Evolutionary conservation across 306 rosid species (phyloP), one percentile per base, ranked within the genome.

Genomic region (Biancaea sappan): DNA sequence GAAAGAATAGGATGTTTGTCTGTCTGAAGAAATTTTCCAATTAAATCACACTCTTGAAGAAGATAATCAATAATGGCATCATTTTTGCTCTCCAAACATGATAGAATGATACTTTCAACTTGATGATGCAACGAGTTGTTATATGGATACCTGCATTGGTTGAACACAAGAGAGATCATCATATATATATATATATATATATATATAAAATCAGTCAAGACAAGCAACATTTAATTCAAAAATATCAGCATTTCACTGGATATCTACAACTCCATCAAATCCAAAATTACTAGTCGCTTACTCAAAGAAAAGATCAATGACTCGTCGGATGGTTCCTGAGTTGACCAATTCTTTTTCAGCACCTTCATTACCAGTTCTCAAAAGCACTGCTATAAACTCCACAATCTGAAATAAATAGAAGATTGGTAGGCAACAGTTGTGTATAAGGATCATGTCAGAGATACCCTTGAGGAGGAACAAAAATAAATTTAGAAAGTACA

Each of bases 251-350:
- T 75, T 65, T 37, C 28, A 32, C 2, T 19, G 14, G 16, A 52
- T 50, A 83, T 32, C 50, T 35, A 48, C 52, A 65, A 71, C 54
- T 57, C 73, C 34, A 16, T 3, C 38, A 47, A 32, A 47, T 64
- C 51, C 51, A 64, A 72, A 52, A 32, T 46, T 51, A 15, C 29
- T 52, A 59, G 65, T 57, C 34, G 65, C 99, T 86, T 89, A 95
- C 99, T 95, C 97, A 28, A 95, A 95, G 87, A 95, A 95, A 73
- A 95, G 98, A 88, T 90, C 93, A 79, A 95, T 86, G 80, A 95
- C 85, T 48, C 91, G 92, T 72, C 18, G 83, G 80, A 92, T 87
- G 79, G 86, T 92, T 76, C 99, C 98, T n/a, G 98, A 90, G 89
- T 75, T 85, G 37, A 90, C 91, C 87, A 95, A 84, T 82, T 90